These are phyloP conservation scores for Aspergillus phoenicis DNA, from an alignment of 2,329 filamentous ascomycete genomes.

Conservation along the genomic window DNA sequence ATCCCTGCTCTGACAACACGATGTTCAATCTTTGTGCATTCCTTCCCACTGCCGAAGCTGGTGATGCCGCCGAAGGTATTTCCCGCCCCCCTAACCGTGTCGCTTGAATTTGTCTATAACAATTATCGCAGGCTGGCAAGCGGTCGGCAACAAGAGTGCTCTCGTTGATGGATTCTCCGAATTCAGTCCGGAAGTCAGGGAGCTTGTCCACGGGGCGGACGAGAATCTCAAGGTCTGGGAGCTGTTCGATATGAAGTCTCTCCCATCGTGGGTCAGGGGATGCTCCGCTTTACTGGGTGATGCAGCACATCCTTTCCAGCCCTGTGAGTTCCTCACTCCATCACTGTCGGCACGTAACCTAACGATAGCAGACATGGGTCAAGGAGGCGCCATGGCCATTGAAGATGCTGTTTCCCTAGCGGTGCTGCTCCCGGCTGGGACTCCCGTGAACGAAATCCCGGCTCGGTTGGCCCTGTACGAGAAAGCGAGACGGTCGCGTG, in stretches of 20 bases:
- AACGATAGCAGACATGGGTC: slow-evolving; percentile 28
- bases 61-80: slow-evolving; percentile 17
- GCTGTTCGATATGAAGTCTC: slow-evolving; percentile 61
- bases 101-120: background rate
- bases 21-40: slow-evolving; percentile 52
- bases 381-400: slow-evolving; percentile 38
- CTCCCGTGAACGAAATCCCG: slow-evolving; percentile 17
- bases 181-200: slow-evolving; percentile 21
- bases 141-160: slow-evolving; percentile 19
- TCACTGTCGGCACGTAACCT: background rate
- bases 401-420: slow-evolving; percentile 36
- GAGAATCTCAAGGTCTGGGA: slow-evolving; percentile 58
- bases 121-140: slow-evolving; percentile 22
- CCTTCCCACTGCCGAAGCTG: slow-evolving; percentile 49
- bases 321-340: slow-evolving; percentile 31
- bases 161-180: slow-evolving; percentile 21
- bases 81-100: background rate
- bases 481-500: slow-evolving; percentile 21
- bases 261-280: slow-evolving; percentile 58
- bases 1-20: slow-evolving; percentile 49
- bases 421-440: slow-evolving; percentile 27
- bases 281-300: slow-evolving; percentile 63
- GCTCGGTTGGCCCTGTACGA: slow-evolving; percentile 25
- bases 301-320: slow-evolving; percentile 68
- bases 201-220: slow-evolving; percentile 38